Conservation (phyloP, 2,329 filamentous ascomycete genomes). For the Chaetomium olivaceum region DNA sequence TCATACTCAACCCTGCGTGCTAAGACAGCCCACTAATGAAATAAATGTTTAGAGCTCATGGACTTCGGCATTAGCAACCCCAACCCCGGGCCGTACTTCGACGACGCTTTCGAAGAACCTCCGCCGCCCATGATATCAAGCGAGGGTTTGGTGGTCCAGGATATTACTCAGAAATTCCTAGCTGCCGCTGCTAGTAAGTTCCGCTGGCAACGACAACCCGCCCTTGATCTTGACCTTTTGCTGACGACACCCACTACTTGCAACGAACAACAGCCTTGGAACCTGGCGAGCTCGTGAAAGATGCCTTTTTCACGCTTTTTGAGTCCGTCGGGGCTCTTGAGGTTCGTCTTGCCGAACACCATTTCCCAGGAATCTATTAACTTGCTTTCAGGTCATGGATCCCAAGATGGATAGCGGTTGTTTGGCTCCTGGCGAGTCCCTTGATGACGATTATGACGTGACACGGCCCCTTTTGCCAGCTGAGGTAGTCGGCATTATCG, state of each 20-base stretch:
- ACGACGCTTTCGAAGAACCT: constrained; percentile 31
- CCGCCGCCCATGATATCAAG: constrained; percentile 44
- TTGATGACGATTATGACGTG: constrained; percentile 81
- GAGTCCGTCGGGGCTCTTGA: constrained; percentile 88
- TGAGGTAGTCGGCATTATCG: constrained; percentile 89
- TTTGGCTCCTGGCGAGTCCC: constrained; percentile 72
- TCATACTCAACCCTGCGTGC: not conserved
- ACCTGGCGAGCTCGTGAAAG: constrained; percentile 84
- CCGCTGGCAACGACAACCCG: not conserved
- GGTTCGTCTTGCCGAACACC: constrained; percentile 42
- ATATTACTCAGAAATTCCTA: constrained; percentile 60
- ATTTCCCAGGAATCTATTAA: constrained; percentile 12
- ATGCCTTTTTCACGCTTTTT: constrained; percentile 91
- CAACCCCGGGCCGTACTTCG: constrained; percentile 23
- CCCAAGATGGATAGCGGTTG: constrained; percentile 98
- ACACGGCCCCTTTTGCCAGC: constrained; percentile 66
- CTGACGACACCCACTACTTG: not conserved
- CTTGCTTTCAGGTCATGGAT: constrained; percentile 79
- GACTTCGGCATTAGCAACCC: constrained; percentile 32
- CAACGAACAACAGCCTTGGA: constrained; percentile 58
- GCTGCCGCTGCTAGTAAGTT: constrained; percentile 53
- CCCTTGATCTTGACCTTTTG: not conserved
- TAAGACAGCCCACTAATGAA: not conserved
- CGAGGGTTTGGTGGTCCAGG: constrained; percentile 55
- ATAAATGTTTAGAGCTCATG: constrained; percentile 24